Base-by-base conservation (phyloP, 2,329 filamentous ascomycete genomes). In the Teratosphaeria zuluensis region DNA sequence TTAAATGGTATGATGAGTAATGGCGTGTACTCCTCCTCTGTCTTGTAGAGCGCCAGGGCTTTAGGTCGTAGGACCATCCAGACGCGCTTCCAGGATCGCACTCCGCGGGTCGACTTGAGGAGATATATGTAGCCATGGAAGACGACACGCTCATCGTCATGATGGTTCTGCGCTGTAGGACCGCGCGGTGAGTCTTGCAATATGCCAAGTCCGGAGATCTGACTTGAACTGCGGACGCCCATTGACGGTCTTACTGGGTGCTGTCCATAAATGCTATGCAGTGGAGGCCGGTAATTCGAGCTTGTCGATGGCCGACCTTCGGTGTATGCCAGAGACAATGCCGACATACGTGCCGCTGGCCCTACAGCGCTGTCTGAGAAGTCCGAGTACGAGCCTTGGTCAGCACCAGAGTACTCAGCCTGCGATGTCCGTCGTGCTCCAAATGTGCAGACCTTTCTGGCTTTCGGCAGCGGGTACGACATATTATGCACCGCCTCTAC, bases 41-140 rank as follows among this genome's bases (percentile, higher is more conserved):
- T 88, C 74, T 96, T 96, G 80, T 99, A 99, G 30, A 97, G 82
- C 16, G 90, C 88, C 33, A 99, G 78, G 63, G 89, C 91, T 56
- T 88, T 86, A 1, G 90, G 87, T 33, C 94, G 88, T 56, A 99
- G 81, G 0, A 97, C 94, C 12, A 88, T 88, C 94, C 94, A 97
- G 60, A 91, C 81, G 66, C 90, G 87, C 78, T 96, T 96, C 94
- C 94, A 99, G 69, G 95, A 89, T 53, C 88, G 85, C 57, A 99
- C 84, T 8, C 91, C 90, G 24, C 87, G 81, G 68, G 90, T 92
- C 62, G 86, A 89, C 67, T 89, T 90, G 58, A 96, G 82, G 62
- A 90, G 85, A 73, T 89, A 88, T 33, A 97, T 83, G 80, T 90
- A 92, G 56, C 92, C 92, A 70, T 97, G 91, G 82, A 89, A 96